Conservation (phyloP, 1,284 basidiomycete genomes). For the Ganoderma sinense region DNA sequence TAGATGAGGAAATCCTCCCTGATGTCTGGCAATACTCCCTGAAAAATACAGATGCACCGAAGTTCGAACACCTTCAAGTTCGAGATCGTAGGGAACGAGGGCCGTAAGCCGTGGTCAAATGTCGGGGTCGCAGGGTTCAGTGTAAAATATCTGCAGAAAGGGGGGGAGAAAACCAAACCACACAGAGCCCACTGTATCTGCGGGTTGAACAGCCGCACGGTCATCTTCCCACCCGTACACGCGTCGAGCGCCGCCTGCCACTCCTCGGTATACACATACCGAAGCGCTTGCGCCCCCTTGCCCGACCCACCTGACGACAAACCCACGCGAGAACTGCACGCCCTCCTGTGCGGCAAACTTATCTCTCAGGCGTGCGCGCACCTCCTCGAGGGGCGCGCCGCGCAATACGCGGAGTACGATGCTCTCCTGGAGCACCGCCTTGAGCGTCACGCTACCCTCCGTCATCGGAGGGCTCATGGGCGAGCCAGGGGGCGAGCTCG, state of each 20-base stretch:
- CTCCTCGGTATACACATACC: conserved; percentile 47
- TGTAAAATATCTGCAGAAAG: background rate
- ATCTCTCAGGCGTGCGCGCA: conserved; percentile 63
- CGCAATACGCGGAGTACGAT: conserved; percentile 65
- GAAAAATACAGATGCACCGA: too few relatives aligned
- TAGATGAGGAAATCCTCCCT: too few relatives aligned
- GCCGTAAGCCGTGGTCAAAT: too few relatives aligned
- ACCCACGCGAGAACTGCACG: conserved; percentile 56
- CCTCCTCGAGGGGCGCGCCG: conserved; percentile 51
- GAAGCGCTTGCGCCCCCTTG: conserved; percentile 37
- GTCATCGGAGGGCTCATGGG: conserved; percentile 26
- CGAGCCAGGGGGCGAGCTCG: conserved; percentile 9
- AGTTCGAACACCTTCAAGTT: too few relatives aligned
- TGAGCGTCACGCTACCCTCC: conserved; percentile 57
- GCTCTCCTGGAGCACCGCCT: conserved; percentile 65
- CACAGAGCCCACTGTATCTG: conserved; percentile 24
- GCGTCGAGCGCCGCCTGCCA: conserved; percentile 48
- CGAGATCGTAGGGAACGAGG: too few relatives aligned
- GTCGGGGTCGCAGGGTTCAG: background rate
- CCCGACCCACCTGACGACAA: conserved; percentile 59
- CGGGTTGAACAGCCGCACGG: conserved; percentile 42
- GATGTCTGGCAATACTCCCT: too few relatives aligned
- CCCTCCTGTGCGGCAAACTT: conserved; percentile 70
- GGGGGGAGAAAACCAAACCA: background rate
- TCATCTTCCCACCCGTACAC: conserved; percentile 42